Evolutionary conservation across 1,284 basidiomycete genomes (phyloP).

Genomic region (Phenoliferia sp.): DNA sequence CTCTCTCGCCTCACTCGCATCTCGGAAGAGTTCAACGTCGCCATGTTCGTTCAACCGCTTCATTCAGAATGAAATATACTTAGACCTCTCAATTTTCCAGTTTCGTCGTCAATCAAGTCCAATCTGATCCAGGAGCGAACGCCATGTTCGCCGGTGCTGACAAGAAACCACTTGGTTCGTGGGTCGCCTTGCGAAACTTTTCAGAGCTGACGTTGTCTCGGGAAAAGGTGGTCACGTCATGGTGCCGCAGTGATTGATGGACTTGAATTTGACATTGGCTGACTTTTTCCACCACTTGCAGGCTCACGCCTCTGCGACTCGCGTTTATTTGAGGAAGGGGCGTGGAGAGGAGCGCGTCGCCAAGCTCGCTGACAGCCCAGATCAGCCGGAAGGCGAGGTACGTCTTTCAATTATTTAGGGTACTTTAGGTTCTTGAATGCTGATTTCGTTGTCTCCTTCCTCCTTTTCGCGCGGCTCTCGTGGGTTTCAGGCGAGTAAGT

Average conservation of each 20-base stretch:
- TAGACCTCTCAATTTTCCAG: background rate
- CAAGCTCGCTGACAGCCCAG: slow-evolving; percentile 77
- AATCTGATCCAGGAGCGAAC: slow-evolving; percentile 75
- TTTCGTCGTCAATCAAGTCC: slow-evolving; percentile 86
- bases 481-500: background rate
- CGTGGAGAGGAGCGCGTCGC: slow-evolving; percentile 83
- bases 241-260: background rate
- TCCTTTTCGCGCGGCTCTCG: too few relatives aligned
- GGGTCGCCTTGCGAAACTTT: background rate
- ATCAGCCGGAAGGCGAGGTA: slow-evolving; percentile 54
- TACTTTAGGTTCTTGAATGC: background rate
- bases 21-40: slow-evolving; percentile 56
- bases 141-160: slow-evolving; percentile 78
- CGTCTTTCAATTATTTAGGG: background rate
- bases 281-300: slow-evolving; percentile 40
- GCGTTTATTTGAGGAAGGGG: slow-evolving; percentile 82
- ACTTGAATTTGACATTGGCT: background rate
- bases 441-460: background rate
- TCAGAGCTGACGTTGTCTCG: background rate
- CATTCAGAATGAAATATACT: background rate
- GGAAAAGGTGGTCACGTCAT: slow-evolving; percentile 58
- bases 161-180: slow-evolving; percentile 43
- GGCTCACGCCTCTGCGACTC: slow-evolving; percentile 77
- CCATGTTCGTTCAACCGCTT: slow-evolving; percentile 45
- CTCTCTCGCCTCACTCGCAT: slow-evolving; percentile 67